These are phyloP conservation scores for Hypoxylon fuscum DNA, from an alignment of 495 filamentous ascomycete species.

Conservation along the genomic window DNA sequence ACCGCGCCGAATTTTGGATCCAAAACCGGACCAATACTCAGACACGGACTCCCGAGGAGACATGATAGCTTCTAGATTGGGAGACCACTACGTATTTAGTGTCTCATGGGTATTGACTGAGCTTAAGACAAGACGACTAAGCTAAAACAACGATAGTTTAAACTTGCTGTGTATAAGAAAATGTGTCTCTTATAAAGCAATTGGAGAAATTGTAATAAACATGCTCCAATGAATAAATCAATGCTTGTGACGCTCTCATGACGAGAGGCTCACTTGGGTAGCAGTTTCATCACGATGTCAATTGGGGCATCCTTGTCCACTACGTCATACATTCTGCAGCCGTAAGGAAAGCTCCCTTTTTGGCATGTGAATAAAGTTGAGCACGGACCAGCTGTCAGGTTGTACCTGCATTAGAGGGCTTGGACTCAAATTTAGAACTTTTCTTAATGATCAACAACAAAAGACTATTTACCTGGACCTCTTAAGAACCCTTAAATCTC, in stretches of 20 bases:
- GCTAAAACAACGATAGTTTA: not conserved
- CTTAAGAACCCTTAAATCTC: too few species aligned
- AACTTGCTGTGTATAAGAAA: not conserved
- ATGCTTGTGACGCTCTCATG: constrained; percentile 22
- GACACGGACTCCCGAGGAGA: constrained; percentile 10
- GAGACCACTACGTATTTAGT: not conserved
- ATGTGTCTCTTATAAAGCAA: not conserved
- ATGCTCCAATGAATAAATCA: not conserved
- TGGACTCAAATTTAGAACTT: too few species aligned
- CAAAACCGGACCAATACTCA: not conserved
- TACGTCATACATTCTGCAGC: constrained; percentile 25
- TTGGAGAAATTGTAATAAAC: constrained; percentile 17
- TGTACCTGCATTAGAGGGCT: constrained; percentile 1
- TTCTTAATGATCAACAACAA: too few species aligned
- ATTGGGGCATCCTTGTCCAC: constrained; percentile 17
- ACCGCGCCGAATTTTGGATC: constrained; percentile 4
- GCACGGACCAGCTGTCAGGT: constrained; percentile 4
- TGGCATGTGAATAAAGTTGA: constrained; percentile 31
- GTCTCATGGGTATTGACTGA: not conserved
- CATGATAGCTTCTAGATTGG: not conserved
- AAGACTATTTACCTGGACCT: too few species aligned
- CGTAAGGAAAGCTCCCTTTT: not conserved
- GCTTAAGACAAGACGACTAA: not conserved
- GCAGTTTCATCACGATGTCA: not conserved
- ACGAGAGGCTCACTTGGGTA: constrained; percentile 10